phyloP scores from a whole-genome alignment of 768 basidiomycete genomes.

The Amanita fuliginea region DNA sequence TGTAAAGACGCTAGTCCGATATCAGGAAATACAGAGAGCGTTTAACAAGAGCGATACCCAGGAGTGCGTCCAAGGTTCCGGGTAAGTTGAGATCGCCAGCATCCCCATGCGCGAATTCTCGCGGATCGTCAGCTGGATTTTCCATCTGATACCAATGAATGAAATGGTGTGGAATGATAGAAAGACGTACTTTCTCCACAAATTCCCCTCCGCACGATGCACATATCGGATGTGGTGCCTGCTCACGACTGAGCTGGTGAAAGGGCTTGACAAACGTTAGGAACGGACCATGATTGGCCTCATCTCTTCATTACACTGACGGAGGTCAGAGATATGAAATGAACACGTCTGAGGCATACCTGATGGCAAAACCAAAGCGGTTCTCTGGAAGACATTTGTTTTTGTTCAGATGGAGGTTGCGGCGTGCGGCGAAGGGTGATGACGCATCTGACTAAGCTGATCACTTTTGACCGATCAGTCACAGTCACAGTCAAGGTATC shows the following conservation, averaged over 20 bases:
- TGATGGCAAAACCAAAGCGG: constrained; percentile 76
- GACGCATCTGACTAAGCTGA: neutral
- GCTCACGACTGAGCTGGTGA: constrained; percentile 6
- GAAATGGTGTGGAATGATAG: constrained; percentile 6
- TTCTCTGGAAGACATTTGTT: constrained; percentile 69
- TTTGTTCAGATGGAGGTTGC: constrained; percentile 2
- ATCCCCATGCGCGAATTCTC: constrained; percentile 39
- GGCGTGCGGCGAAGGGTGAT: neutral
- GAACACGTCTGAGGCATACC: constrained; percentile 22
- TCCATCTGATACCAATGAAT: constrained; percentile 44
- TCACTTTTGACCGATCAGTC: no score
- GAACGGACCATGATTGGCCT: constrained; percentile 66
- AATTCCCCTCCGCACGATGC: constrained; percentile 75
- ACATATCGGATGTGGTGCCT: constrained; percentile 79
- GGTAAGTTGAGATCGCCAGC: constrained; percentile 19
- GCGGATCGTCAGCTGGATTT: constrained; percentile 64
- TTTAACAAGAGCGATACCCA: constrained; percentile 27
- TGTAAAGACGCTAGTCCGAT: constrained; percentile 11
- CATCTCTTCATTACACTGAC: constrained; percentile 77
- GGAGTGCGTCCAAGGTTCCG: constrained; percentile 32
- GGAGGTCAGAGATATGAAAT: constrained; percentile 5
- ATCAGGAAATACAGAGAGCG: neutral
- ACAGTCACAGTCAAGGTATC: no score
- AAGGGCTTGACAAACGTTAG: neutral
- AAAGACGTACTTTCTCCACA: constrained; percentile 56